phyloP scores from a whole-genome alignment of 345 rosid genomes.

The Draba incana region DNA sequence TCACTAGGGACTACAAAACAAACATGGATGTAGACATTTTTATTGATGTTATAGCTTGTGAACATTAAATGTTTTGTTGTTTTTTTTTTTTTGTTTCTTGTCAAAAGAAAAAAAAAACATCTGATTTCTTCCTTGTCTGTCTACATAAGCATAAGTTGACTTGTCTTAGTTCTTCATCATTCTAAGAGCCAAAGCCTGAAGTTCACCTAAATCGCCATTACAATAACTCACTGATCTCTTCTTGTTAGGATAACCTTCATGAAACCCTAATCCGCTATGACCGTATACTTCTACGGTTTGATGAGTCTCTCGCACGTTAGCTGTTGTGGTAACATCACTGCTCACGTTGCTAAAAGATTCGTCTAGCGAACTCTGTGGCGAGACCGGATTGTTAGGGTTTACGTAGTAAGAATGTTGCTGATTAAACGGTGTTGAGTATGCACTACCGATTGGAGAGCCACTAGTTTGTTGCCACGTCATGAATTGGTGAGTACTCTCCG shows the following conservation, averaged over 20 bases:
- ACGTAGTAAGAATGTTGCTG: slow-evolving; percentile 32
- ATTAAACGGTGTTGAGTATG: slow-evolving; percentile 37
- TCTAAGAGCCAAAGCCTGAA: slow-evolving; percentile 81
- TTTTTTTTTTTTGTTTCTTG: neutral
- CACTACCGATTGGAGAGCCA: slow-evolving; percentile 42
- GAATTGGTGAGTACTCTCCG: slow-evolving; percentile 24
- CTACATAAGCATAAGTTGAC: slow-evolving; percentile 23
- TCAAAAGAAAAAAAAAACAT: slow-evolving; percentile 11
- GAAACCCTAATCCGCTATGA: slow-evolving; percentile 41
- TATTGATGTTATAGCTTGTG: slow-evolving; percentile 30
- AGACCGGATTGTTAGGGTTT: slow-evolving; percentile 55
- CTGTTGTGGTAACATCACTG: slow-evolving; percentile 38
- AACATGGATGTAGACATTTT: slow-evolving; percentile 29
- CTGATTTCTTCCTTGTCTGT: slow-evolving; percentile 5
- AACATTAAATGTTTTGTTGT: slow-evolving; percentile 28
- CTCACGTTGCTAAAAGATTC: slow-evolving; percentile 54
- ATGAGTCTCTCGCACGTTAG: slow-evolving; percentile 32
- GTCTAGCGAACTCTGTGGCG: slow-evolving; percentile 79
- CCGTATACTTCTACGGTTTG: slow-evolving; percentile 29
- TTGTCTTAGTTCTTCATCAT: slow-evolving; percentile 73
- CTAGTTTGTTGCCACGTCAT: slow-evolving; percentile 36
- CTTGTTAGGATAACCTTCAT: slow-evolving; percentile 42
- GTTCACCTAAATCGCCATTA: slow-evolving; percentile 68
- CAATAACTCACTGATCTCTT: slow-evolving; percentile 42
- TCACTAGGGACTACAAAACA: slow-evolving; percentile 2